Percentiles rank a stretch among this genome's conserved stretches.
Conservation (phyloP, 306 rosid genomes). For the Senna tora region DNA sequence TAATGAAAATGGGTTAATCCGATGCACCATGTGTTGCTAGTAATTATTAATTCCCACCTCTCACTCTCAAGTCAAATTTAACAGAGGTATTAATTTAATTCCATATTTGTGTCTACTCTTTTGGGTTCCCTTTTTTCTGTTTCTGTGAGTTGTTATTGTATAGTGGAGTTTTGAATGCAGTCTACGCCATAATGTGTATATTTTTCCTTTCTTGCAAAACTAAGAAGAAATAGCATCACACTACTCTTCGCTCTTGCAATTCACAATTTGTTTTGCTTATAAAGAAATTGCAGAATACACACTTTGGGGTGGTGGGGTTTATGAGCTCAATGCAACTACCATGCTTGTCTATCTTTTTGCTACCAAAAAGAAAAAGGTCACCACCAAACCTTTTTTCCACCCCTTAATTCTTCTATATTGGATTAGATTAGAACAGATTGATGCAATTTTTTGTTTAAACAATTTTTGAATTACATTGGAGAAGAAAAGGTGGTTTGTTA, state of each 20-base stretch:
- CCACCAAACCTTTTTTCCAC: slow-evolving; percentile 16
- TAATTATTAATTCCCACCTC: slow-evolving; percentile 39
- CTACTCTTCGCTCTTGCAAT: slow-evolving; percentile 16
- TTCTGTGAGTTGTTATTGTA: slow-evolving; percentile 64
- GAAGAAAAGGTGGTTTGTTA: neutral
- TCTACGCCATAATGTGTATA: slow-evolving; percentile 44
- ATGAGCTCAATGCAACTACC: slow-evolving; percentile 37
- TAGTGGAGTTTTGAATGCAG: slow-evolving; percentile 49
- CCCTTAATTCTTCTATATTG: slow-evolving; percentile 31
- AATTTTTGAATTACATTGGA: slow-evolving; percentile 7
- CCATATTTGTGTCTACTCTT: slow-evolving; percentile 38
- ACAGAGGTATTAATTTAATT: slow-evolving; percentile 46
- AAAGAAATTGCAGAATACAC: slow-evolving; percentile 15
- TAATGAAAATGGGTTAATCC: slow-evolving; percentile 87
- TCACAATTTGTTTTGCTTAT: neutral
- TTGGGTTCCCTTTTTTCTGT: slow-evolving; percentile 23
- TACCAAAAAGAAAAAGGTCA: slow-evolving; percentile 21
- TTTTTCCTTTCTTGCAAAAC: slow-evolving; percentile 37
- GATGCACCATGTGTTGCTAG: slow-evolving; percentile 76
- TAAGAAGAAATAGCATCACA: slow-evolving; percentile 16
- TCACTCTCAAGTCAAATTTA: slow-evolving; percentile 23
- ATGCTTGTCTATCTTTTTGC: slow-evolving; percentile 35
- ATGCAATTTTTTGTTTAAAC: neutral
- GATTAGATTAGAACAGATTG: slow-evolving; percentile 26
- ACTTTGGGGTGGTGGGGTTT: slow-evolving; percentile 29